Evolutionary conservation across 2,329 filamentous ascomycete genomes (phyloP).

Genomic region (Alternaria gaisen): DNA sequence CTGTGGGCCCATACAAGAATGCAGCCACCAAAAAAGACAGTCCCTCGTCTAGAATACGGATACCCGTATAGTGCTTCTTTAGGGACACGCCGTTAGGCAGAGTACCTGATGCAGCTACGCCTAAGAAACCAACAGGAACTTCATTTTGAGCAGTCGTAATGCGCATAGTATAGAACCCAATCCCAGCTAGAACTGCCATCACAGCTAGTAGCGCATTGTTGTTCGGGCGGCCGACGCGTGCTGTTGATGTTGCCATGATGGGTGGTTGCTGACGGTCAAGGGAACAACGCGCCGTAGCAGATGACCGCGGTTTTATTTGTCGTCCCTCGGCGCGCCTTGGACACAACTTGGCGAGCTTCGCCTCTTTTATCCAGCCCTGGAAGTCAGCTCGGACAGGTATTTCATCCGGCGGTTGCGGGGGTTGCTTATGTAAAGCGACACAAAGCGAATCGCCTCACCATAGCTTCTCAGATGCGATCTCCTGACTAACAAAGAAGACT

Average conservation of each 20-base stretch:
- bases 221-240: constrained; percentile 16
- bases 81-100: constrained; percentile 23
- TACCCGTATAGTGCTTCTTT: constrained; percentile 25
- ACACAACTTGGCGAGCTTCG: constrained; percentile 2
- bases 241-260: constrained; percentile 16
- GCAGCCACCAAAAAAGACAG: constrained; percentile 24
- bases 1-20: constrained; percentile 19
- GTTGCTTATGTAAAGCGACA: constrained; percentile 10
- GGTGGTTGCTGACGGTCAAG: background rate
- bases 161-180: constrained; percentile 26
- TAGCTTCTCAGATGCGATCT: background rate
- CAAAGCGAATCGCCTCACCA: background rate
- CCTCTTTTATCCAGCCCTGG: background rate
- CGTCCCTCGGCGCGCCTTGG: background rate
- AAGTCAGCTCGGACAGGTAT: background rate
- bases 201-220: constrained; percentile 16
- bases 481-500: background rate
- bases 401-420: background rate
- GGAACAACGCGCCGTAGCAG: background rate
- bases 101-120: constrained; percentile 1
- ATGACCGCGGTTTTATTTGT: background rate
- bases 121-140: constrained; percentile 15
- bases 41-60: constrained; percentile 15
- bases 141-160: constrained; percentile 11
- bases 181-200: constrained; percentile 4